Base-by-base conservation (phyloP, 2,329 filamentous ascomycete genomes). In the Madurella mycetomatis region DNA sequence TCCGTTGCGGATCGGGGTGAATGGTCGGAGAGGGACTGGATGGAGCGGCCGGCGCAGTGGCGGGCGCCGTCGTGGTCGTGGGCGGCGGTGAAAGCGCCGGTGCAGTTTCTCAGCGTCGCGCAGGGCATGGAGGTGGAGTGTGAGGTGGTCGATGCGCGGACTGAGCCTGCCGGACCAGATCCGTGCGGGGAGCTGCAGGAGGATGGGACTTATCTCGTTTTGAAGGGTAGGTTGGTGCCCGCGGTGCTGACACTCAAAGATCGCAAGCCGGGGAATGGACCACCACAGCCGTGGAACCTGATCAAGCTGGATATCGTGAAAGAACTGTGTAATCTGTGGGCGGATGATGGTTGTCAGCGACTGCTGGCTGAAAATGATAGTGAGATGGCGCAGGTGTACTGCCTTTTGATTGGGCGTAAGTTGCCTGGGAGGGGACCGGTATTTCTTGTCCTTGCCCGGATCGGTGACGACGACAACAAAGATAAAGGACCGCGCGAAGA, bases 11-110 rank as follows among this genome's bases (percentile, higher is more conserved):
- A 16, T 8, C 32, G 12, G 7, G 15, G 47, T 9, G 54, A 47
- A 9, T 1, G 15, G 16, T 9, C 16, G 5, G 13, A 12, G 17
- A 25, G 12, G 19, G n/a, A 19, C 17, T 45, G 30, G 25, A 30
- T 2, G n/a, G 9, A 37, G 15, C 41, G 59, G 15, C 37, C 59
- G 25, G 5, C 1, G 11, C 4, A 17, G n/a, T 61, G 59, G 59
- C 51, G 59, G 9, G 59, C 59, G 8, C 59, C 59, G 41, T 58
- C 57, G 40, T 61, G 59, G 59, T 58, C 54, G 8, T 61, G 57
- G 57, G 57, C 52, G 1, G 34, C 41, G 1, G 57, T 59, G 11
- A 18, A 39, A 37, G 49, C 19, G 34, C 49, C 56, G 25, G 57
- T 61, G 2, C n/a, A 37, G 13, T 60, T 58, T 17, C 4, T 54